These are phyloP conservation scores for Saccharomyces hybrid DNA, from an alignment of 1,139 yeast genomes.

Conservation along the genomic window DNA sequence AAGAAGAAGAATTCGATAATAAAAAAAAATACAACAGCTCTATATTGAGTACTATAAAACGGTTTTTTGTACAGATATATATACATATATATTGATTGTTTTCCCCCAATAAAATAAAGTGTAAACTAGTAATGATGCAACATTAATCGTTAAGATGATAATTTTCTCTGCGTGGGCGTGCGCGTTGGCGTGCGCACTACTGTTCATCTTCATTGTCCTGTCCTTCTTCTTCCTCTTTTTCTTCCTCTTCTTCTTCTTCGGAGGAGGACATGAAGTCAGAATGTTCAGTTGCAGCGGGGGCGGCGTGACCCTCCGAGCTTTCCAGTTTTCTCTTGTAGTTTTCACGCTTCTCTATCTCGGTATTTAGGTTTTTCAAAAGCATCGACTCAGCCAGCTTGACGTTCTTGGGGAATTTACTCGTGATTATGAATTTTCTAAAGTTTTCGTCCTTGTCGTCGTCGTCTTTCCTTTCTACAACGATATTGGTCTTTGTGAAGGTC, in stretches of 20 bases:
- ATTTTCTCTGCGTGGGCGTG: neutral
- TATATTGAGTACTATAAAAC: neutral
- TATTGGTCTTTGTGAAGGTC: slow-evolving; percentile 70
- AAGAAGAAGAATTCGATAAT: neutral
- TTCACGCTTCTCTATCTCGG: slow-evolving; percentile 62
- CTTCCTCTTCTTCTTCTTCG: neutral
- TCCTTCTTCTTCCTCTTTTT: neutral
- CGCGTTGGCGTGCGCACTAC: neutral
- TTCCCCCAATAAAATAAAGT: neutral
- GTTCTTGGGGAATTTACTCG: slow-evolving; percentile 44
- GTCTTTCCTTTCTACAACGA: slow-evolving; percentile 62
- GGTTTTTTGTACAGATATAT: neutral
- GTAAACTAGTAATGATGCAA: neutral
- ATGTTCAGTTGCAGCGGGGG: neutral
- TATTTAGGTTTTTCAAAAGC: slow-evolving; percentile 51
- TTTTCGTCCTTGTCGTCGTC: slow-evolving; percentile 53
- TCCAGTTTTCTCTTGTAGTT: neutral
- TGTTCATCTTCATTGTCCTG: neutral
- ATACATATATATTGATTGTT: neutral
- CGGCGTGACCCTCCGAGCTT: neutral
- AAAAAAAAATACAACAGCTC: neutral
- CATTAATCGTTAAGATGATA: neutral
- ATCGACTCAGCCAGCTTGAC: slow-evolving; percentile 27
- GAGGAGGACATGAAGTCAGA: neutral
- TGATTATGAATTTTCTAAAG: slow-evolving; percentile 64